Conservation (phyloP, 2,329 filamentous ascomycete species). For the Leptographium flavum region DNA sequence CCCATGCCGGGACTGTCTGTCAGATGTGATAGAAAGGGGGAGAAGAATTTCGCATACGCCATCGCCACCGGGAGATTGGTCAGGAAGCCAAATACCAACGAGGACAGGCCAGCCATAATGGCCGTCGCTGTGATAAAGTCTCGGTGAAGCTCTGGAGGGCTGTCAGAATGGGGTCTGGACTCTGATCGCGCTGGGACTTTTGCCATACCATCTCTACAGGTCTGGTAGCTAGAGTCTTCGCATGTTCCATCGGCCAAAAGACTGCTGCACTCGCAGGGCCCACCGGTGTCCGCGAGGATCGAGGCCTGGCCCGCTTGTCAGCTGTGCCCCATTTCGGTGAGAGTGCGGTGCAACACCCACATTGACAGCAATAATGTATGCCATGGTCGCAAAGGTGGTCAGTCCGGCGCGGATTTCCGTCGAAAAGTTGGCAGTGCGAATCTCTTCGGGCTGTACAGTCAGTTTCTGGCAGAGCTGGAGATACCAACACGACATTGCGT, state of each 20-base stretch:
- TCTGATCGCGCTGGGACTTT: neutral
- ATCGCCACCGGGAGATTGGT: constrained; percentile 69
- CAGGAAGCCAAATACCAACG: constrained; percentile 63
- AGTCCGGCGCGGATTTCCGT: constrained; percentile 67
- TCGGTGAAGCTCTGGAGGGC: constrained; percentile 42
- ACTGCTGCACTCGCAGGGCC: constrained; percentile 51
- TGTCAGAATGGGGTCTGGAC: neutral
- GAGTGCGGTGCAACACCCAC: constrained; percentile 21
- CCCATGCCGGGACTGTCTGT: constrained; percentile 47
- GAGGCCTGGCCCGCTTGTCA: constrained; percentile 34
- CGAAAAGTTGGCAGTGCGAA: constrained; percentile 56
- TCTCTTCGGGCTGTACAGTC: constrained; percentile 35
- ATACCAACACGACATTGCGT: constrained; percentile 19
- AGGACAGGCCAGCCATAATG: constrained; percentile 61
- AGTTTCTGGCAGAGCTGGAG: too few relatives aligned
- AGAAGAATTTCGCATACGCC: constrained; percentile 36
- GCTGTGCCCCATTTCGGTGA: neutral
- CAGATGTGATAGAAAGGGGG: neutral
- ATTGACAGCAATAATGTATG: constrained; percentile 69
- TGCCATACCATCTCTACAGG: neutral
- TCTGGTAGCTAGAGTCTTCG: constrained; percentile 17
- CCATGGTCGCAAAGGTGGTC: constrained; percentile 71
- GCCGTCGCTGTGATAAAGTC: constrained; percentile 75
- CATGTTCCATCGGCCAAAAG: neutral
- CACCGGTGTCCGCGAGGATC: constrained; percentile 62